Percentiles rank a stretch among this genome's conserved stretches.
These are phyloP conservation scores for Orbilia brochopaga DNA, from an alignment of 2,329 filamentous ascomycete species.

Conservation along the genomic window DNA sequence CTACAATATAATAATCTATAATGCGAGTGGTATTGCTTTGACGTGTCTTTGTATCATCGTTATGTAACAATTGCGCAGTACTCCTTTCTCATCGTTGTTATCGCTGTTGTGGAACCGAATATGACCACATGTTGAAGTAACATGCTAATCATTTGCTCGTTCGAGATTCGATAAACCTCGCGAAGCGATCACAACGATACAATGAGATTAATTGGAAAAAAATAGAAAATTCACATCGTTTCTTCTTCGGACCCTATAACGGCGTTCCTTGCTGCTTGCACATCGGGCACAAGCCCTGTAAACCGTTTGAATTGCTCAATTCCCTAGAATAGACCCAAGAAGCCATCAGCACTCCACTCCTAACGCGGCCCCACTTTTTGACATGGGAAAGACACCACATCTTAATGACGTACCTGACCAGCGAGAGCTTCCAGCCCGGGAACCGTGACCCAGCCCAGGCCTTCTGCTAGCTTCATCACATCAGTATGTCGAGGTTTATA, in stretches of 20 bases:
- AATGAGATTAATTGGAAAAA: too few species aligned
- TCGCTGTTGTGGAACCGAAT: conserved; percentile 6
- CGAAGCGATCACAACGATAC: background rate
- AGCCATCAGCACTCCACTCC: background rate
- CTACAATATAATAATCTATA: background rate
- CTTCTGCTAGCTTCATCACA: conserved; percentile 80
- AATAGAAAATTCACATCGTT: conserved; percentile 15
- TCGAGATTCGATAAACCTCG: background rate
- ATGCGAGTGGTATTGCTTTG: background rate
- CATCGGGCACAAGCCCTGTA: conserved; percentile 42
- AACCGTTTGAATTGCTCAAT: conserved; percentile 50
- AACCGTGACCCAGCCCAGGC: conserved; percentile 80
- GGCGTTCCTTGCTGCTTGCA: conserved; percentile 36
- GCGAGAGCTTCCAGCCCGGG: conserved; percentile 87
- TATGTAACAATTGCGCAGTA: background rate
- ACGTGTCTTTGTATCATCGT: background rate
- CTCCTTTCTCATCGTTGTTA: background rate
- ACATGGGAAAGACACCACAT: background rate
- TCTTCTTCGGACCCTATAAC: conserved; percentile 35
- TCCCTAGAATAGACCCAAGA: conserved; percentile 24
- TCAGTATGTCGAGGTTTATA: conserved; percentile 87
- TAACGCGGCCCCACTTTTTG: background rate
- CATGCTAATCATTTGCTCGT: conserved; percentile 29
- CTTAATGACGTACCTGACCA: conserved; percentile 67
- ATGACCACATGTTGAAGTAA: conserved; percentile 48